These are phyloP conservation scores for Citrus reticulata DNA, from an alignment of 345 rosid genomes.

Conservation along the genomic window DNA sequence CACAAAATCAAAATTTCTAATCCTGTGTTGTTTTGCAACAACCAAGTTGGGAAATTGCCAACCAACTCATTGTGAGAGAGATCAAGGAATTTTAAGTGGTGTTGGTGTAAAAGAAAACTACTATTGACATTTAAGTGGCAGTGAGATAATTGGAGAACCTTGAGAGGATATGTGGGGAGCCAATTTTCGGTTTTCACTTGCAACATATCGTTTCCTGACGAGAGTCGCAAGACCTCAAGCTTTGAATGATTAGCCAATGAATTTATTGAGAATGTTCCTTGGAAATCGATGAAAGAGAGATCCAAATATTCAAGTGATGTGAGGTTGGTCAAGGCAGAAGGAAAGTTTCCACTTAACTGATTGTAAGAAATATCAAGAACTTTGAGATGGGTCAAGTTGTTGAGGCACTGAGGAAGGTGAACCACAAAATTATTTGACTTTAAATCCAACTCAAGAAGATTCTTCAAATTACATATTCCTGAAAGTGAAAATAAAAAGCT, in stretches of 20 bases:
- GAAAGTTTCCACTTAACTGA: neutral
- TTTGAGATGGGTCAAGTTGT: neutral
- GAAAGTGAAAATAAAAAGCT: too few relatives aligned
- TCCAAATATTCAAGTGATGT: neutral
- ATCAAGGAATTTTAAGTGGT: neutral
- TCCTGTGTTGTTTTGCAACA: neutral
- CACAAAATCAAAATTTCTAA: neutral
- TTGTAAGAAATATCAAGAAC: neutral
- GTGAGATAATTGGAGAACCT: neutral
- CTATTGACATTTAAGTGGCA: neutral
- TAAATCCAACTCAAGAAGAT: neutral
- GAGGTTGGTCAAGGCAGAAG: neutral
- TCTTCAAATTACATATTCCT: neutral
- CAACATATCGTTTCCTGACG: neutral
- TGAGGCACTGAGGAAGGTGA: neutral
- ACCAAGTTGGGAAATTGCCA: neutral
- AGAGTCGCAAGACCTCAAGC: neutral
- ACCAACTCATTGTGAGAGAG: neutral
- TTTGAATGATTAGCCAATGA: neutral
- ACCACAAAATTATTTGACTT: rapidly evolving
- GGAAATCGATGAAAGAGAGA: neutral
- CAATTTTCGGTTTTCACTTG: neutral
- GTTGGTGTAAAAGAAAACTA: neutral
- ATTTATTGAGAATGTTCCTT: neutral
- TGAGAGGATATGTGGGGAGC: neutral